Evolutionary conservation across 345 rosid genomes (phyloP).

Genomic region (Lumnitzera racemosa): DNA sequence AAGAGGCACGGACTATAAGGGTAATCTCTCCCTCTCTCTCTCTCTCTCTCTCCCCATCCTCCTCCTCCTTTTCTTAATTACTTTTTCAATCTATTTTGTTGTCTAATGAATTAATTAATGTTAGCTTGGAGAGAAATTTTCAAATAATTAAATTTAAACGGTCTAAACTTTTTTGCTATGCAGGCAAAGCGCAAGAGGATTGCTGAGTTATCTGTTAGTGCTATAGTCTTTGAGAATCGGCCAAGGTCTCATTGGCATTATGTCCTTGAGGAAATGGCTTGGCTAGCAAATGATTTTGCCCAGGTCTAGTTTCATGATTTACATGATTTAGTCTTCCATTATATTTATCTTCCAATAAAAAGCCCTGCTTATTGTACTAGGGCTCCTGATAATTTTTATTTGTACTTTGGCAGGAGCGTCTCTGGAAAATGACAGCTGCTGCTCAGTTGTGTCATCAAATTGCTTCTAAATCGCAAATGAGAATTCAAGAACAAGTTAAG

Average conservation of each 20-base stretch:
- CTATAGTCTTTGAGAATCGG: conserved; percentile 35
- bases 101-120: not conserved
- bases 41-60: not conserved
- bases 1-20: conserved; percentile 88
- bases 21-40: conserved; percentile 23
- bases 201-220: conserved; percentile 68
- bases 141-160: conserved; percentile 3
- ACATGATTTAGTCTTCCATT: not conserved
- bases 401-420: conserved; percentile 60
- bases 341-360: not conserved
- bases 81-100: not conserved
- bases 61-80: too few relatives aligned
- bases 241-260: conserved; percentile 84
- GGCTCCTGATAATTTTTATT: conserved; percentile 1
- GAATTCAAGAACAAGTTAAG: conserved; percentile 46
- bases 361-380: not conserved
- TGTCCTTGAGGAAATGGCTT: conserved; percentile 99
- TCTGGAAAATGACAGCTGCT: conserved; percentile 98
- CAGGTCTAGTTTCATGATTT: conserved; percentile 48
- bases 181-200: conserved; percentile 91
- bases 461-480: conserved; percentile 56
- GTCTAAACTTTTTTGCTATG: conserved; percentile 18
- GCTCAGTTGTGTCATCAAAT: conserved; percentile 72
- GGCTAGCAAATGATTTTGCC: conserved; percentile 98
- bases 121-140: not conserved